These are phyloP conservation scores for Umbelopsis vinacea DNA, from an alignment of 192 early-diverging fungal species.

Conservation along the genomic window DNA sequence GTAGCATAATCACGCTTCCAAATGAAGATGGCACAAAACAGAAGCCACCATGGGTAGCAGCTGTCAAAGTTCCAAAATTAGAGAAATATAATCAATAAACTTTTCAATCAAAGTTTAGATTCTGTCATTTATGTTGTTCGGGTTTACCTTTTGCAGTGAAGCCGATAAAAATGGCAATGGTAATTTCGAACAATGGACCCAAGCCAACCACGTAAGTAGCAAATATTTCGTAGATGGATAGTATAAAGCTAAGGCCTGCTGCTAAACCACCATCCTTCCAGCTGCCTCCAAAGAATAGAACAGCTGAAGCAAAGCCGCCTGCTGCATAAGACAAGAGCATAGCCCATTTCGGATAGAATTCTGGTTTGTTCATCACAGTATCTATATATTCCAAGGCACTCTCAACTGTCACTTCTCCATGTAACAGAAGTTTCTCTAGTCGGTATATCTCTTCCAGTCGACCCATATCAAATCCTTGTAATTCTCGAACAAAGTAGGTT, in stretches of 20 bases:
- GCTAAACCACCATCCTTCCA: slow-evolving; percentile 65
- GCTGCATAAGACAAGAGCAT: slow-evolving; percentile 54
- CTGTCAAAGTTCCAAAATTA: slow-evolving; percentile 9
- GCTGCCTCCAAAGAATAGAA: slow-evolving; percentile 65
- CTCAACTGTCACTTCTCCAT: slow-evolving; percentile 55
- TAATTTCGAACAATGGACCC: slow-evolving; percentile 20
- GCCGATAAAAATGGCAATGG: slow-evolving; percentile 17
- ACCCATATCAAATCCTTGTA: slow-evolving; percentile 65
- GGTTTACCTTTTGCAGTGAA: slow-evolving; percentile 20
- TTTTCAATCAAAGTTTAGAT: too few relatives aligned
- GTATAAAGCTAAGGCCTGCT: slow-evolving; percentile 45
- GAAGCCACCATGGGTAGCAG: slow-evolving; percentile 49
- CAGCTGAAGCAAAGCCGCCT: slow-evolving; percentile 56
- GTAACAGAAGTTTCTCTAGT: slow-evolving; percentile 58
- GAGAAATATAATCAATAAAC: neutral
- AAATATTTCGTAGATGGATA: slow-evolving; percentile 49
- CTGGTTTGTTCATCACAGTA: slow-evolving; percentile 56
- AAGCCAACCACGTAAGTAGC: slow-evolving; percentile 37
- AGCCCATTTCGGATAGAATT: slow-evolving; percentile 58
- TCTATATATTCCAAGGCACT: slow-evolving; percentile 62
- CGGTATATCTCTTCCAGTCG: slow-evolving; percentile 61
- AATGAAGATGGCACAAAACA: slow-evolving; percentile 71
- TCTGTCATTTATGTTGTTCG: neutral
- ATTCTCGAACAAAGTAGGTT: slow-evolving; percentile 63
- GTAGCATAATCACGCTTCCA: slow-evolving; percentile 63